Base-by-base conservation (phyloP, 306 rosid genomes). In the Canavalia ensiformis region DNA sequence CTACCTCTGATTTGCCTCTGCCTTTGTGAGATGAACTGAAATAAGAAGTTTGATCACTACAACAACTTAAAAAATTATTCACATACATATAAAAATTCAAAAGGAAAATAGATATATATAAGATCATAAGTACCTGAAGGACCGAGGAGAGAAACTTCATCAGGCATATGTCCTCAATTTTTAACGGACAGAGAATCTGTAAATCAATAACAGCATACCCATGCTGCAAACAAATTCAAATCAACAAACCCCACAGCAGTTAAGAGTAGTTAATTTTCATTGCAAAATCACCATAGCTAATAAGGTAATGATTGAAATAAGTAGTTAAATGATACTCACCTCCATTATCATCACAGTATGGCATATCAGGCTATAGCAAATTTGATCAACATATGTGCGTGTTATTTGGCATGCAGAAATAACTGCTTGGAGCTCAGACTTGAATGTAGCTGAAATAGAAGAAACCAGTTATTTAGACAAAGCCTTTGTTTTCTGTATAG, bases 11-110 rank as follows among this genome's bases (percentile, higher is more conserved):
- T 70, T 69, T 94, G 97, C 71, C 89, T 90, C 69, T 93, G 87
- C 87, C 93, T 89, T 86, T 95, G 99, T 25, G 99, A 93, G 86
- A 93, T 82, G 83, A 91, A 95, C 99, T 93, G 88, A 55, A 77
- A 83, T 71, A 84, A 77, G 58, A 76, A 74, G 41, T 82, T 50
- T 73, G 47, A 81, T 69, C 46, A 72, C 67, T 64, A 75, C 37
- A 46, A 75, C 28, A 44, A 78, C 71, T 57, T 51, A 75, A 12
- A 68, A 70, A 42, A 76, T 33, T 62, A 68, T 73, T 44, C 55
- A 55, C 8, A 62, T 31, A 69, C 55, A 62, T 76, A 33, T 59
- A 86, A 51, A 11, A 13, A 70, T 25, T 71, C 3, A 12, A 72
- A 42, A 37, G 56, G 42, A 50, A 88, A 69, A 31, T 54, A 70